Evolutionary conservation across 192 early-diverging fungal species (phyloP), one percentile per base, ranked within the genome.

Genomic region (Coemansia sp.): DNA sequence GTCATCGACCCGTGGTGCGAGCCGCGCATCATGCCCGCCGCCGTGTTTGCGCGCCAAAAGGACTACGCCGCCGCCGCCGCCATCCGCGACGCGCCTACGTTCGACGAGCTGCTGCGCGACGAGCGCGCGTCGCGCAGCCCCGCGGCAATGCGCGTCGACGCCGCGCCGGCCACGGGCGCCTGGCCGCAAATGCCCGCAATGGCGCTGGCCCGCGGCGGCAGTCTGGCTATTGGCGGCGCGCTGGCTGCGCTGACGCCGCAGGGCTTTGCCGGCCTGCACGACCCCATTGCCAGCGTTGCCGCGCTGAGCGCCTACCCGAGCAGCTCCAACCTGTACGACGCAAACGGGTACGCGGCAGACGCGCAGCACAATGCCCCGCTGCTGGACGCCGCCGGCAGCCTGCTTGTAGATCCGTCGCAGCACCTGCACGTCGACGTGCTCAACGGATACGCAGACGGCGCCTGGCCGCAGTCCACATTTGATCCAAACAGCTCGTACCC

Each of bases 1-100:
- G 10, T 61, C 8, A 19, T 69, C 0, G 45, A 40, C 22, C 61
- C 68, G 2, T 70, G 68, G 68, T 32, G 35, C 17, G 68, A 70
- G 34, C 68, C 68, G 1, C 55, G 68, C 0, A 31, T 70, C 9
- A 58, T 70, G 50, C 34, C 49, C 6, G 43, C 12, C 8, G 47
- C 40, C 5, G 51, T 55, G 5, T 69, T 58, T 31, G 12, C 39
- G 11, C 25, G 29, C 17, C 67, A 69, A 45, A 42, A 58, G 32
- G 20, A 20, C 14, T 69, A 58, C 8, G 67, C 67, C 22, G 45
- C 43, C 14, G 23, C 25, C 30, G 22, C 15, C 3, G 39, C 30
- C 5, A 34, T 62, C n/a, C 48, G 44, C 0, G 4, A 22, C 10
- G 44, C 66, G 2, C 59, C 66, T 0, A n/a, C 32, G 4, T 69